phyloP scores from a whole-genome alignment of 73 alveolate species.

The Symbiodinium natans region DNA sequence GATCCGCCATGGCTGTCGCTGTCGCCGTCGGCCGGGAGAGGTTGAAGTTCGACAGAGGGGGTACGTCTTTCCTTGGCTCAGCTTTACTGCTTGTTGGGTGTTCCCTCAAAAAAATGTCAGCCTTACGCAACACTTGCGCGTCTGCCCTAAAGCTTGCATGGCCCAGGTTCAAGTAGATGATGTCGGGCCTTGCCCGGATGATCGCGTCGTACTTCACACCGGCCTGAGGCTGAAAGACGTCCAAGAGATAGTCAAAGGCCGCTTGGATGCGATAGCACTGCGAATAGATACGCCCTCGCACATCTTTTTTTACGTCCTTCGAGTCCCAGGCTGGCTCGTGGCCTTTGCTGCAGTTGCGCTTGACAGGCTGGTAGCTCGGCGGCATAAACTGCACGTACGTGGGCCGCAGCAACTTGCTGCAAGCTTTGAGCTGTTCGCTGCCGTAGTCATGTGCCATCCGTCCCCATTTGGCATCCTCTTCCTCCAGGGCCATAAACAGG shows the following conservation, averaged over 20 bases:
- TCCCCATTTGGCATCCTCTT: constrained; percentile 12
- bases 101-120: no score
- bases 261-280: constrained; percentile 42
- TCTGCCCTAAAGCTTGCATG: not conserved
- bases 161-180: not conserved
- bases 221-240: constrained; percentile 13
- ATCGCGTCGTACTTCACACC: constrained; percentile 32
- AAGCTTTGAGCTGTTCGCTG: constrained; percentile 10
- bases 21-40: constrained; percentile 49
- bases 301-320: constrained; percentile 4
- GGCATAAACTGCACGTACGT: constrained; percentile 28
- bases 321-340: constrained; percentile 38
- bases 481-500: constrained; percentile 32
- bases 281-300: constrained; percentile 28
- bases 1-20: constrained; percentile 30
- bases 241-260: constrained; percentile 32
- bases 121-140: not conserved
- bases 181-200: constrained; percentile 24
- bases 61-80: constrained; percentile 13
- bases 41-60: constrained; percentile 36
- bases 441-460: constrained; percentile 10
- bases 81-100: constrained; percentile 5
- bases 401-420: not conserved
- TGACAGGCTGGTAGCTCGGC: constrained; percentile 22
- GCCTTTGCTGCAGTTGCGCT: constrained; percentile 36